Evolutionary conservation across 306 rosid genomes (phyloP), one percentile per base, ranked within the genome.

Genomic region (Geum urbanum): DNA sequence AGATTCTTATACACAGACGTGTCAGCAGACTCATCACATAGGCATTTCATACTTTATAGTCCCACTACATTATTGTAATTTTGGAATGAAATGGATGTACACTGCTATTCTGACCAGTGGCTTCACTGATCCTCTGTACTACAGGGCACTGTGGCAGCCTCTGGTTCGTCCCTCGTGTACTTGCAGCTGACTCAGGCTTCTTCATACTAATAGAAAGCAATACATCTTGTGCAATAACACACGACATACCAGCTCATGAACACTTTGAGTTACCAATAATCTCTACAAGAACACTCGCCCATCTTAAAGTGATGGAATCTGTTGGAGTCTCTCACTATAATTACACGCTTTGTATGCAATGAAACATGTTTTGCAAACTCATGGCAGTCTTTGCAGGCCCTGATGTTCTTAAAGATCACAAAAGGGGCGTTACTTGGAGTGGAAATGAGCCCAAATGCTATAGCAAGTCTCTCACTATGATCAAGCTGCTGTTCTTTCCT

Each of bases 321-420:
- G 39, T 67, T 79, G 46, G 86, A 84, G 71, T 85, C 88, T 77
- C 85, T 79, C 1, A 88, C 71, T 32, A 85, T 20, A 50, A 85
- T 66, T 77, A 71, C 75, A 32, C 83, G 80, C 58, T 82, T 77
- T 2, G 87, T 83, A 66, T 76, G 70, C 69, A 10, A 4, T 19
- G 89, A 87, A 14, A 83, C 89, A 52, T 74, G 66, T 60, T 87
- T 87, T 16, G 88, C 90, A 71, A 85, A 87, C 46, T 85, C 89
- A 77, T 85, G 92, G 70, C 85, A 85, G 47, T 79, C 92, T 72
- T 67, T 79, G 76, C 88, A 87, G 20, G 90, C 81, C 66, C 86
- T 43, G 15, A 80, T 75, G 76, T 83, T 85, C 77, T 87, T 87
- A 66, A 77, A 85, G 69, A 85, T 71, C 73, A 70, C 35, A 62